These are phyloP conservation scores for Jaltomata sinuosa DNA, from an alignment of 257 asterid genomes.

Conservation along the genomic window DNA sequence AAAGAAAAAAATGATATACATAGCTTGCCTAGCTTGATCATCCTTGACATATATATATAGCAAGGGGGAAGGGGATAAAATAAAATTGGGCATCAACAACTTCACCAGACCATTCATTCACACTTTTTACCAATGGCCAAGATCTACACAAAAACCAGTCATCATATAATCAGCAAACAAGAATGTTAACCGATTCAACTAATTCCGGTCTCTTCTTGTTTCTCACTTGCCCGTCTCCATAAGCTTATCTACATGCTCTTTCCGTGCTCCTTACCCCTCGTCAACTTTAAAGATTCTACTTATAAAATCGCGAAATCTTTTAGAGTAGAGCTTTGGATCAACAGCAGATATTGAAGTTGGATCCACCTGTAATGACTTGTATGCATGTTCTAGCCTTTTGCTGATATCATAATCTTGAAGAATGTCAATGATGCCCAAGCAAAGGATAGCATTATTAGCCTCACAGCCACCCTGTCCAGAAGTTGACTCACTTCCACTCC, in stretches of 20 bases:
- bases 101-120: background rate
- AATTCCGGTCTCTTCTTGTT: background rate
- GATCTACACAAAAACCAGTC: background rate
- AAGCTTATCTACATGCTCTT: background rate
- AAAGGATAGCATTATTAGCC: constrained; percentile 54
- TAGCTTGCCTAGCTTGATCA: background rate
- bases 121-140: background rate
- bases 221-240: constrained; percentile 1
- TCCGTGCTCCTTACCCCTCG: background rate
- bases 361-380: constrained; percentile 70
- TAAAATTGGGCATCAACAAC: background rate
- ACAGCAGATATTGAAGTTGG: constrained; percentile 67
- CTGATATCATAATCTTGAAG: constrained; percentile 70
- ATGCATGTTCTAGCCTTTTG: constrained; percentile 76
- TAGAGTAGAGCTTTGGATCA: constrained; percentile 67
- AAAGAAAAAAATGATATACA: background rate
- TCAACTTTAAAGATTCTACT: constrained; percentile 58
- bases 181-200: background rate
- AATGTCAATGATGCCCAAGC: constrained; percentile 76
- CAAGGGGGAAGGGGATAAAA: background rate
- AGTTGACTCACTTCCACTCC: constrained; percentile 42
- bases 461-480: constrained; percentile 31
- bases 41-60: background rate
- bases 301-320: constrained; percentile 63
- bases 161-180: background rate